phyloP scores from a whole-genome alignment of 805 yeast genomes.

The Nakazawaea ishiwadae region DNA sequence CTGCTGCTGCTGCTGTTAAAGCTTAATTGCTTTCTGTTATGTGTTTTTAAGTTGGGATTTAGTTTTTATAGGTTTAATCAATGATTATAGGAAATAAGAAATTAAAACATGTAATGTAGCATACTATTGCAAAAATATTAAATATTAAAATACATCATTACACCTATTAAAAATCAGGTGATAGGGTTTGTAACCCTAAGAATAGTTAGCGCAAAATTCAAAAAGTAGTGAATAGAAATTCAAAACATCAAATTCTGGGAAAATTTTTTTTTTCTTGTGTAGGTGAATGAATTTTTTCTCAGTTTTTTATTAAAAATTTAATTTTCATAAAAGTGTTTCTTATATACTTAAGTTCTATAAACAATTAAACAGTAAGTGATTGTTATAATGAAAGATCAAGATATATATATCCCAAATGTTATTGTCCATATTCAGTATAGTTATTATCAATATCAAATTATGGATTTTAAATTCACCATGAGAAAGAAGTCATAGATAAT shows the following conservation, averaged over 20 bases:
- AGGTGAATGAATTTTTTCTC: neutral
- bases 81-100: too few species aligned
- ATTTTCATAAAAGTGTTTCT: constrained; percentile 2
- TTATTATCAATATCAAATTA: too few species aligned
- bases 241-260: neutral
- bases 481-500: too few species aligned
- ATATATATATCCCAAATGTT: neutral
- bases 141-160: too few species aligned
- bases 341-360: constrained; percentile 1
- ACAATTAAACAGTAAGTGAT: constrained; percentile 7
- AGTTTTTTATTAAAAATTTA: neutral
- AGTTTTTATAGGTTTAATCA: too few species aligned
- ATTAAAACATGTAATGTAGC: too few species aligned
- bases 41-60: neutral
- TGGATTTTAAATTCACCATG: too few species aligned
- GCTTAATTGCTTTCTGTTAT: constrained; percentile 11
- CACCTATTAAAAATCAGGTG: constrained; percentile 2
- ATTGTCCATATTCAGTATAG: too few species aligned
- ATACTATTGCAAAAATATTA: too few species aligned
- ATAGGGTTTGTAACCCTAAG: neutral
- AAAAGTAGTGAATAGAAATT: neutral
- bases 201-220: neutral
- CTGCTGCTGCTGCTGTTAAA: constrained; percentile 28
- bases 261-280: constrained; percentile 1
- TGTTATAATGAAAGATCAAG: too few species aligned